These are phyloP conservation scores for Syzygium aqueum DNA, from an alignment of 345 rosid species.

Conservation along the genomic window DNA sequence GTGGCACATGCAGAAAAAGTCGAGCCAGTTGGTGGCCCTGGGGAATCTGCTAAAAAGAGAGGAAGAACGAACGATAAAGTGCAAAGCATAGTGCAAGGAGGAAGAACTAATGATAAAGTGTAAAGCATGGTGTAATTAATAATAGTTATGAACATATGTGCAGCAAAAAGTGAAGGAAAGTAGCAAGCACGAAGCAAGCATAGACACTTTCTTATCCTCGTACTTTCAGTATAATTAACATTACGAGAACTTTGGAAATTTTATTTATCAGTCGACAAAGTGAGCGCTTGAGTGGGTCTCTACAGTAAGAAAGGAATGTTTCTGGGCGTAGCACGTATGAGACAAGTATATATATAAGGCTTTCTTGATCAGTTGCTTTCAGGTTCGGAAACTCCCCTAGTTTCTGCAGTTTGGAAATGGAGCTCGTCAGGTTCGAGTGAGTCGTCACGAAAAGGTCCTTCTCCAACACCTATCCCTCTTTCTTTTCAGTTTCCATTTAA, in stretches of 20 bases:
- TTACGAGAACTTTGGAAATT: not conserved
- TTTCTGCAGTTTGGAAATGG: not conserved
- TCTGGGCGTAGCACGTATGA: not conserved
- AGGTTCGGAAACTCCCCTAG: not conserved
- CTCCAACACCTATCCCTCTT: not conserved
- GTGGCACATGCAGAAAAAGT: not conserved
- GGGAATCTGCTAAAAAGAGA: not conserved
- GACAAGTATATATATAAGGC: not conserved
- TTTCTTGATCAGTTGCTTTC: not conserved
- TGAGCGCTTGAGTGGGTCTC: not conserved
- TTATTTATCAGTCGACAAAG: not conserved
- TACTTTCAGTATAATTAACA: not conserved
- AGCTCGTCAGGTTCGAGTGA: not conserved
- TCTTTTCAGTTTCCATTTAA: too few relatives aligned
- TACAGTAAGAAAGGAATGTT: not conserved
- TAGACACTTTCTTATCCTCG: not conserved
- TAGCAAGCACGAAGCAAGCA: not conserved
- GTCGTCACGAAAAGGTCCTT: not conserved
- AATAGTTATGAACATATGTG: too few relatives aligned
- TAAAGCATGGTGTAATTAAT: too few relatives aligned
- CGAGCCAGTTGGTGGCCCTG: not conserved
- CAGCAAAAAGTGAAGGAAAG: not conserved
- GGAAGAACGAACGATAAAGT: not conserved
- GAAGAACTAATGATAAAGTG: not conserved
- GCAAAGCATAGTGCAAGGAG: not conserved